phyloP scores from a whole-genome alignment of 1,139 yeast species.

The Yamadazyma friedrichii region DNA sequence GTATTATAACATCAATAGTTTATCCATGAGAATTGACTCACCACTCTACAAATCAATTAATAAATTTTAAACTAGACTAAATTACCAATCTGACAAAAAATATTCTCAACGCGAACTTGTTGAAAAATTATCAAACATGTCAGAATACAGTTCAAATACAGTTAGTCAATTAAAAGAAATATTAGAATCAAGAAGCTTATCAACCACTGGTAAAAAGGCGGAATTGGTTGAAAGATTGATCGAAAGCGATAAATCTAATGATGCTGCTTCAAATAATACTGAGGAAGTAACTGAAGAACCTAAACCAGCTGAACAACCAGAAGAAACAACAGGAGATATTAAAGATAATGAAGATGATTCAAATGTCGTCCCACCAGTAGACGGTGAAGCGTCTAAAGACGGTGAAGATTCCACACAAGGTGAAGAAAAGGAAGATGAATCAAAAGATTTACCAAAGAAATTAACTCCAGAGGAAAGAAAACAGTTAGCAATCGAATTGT shows the following conservation, averaged over 20 bases:
- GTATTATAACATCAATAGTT: no score
- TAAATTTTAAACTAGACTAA: no score
- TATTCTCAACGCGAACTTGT: slow-evolving; percentile 2
- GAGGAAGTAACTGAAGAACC: slow-evolving; percentile 9
- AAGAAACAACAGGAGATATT: slow-evolving; percentile 11
- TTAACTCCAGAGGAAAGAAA: slow-evolving; percentile 70
- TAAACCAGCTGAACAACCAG: slow-evolving; percentile 9
- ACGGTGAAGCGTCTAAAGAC: slow-evolving; percentile 11
- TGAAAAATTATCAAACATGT: slow-evolving; percentile 32
- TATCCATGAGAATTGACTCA: no score
- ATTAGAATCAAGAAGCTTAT: slow-evolving; percentile 64
- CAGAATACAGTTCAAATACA: slow-evolving; percentile 63
- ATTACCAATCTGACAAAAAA: no score
- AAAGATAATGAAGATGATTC: slow-evolving; percentile 10
- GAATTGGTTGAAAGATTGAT: slow-evolving; percentile 73
- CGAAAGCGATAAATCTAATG: slow-evolving; percentile 26
- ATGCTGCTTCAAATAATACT: slow-evolving; percentile 7
- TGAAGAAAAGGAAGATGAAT: slow-evolving; percentile 18
- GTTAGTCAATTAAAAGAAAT: slow-evolving; percentile 84
- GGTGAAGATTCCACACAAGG: neutral
- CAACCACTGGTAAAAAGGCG: slow-evolving; percentile 79
- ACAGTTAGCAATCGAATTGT: slow-evolving; percentile 63
- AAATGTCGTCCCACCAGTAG: slow-evolving; percentile 13
- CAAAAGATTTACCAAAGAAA: slow-evolving; percentile 36
- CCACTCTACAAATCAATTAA: no score